Conservation (phyloP, 805 yeast species). For the Saturnispora bothae region DNA sequence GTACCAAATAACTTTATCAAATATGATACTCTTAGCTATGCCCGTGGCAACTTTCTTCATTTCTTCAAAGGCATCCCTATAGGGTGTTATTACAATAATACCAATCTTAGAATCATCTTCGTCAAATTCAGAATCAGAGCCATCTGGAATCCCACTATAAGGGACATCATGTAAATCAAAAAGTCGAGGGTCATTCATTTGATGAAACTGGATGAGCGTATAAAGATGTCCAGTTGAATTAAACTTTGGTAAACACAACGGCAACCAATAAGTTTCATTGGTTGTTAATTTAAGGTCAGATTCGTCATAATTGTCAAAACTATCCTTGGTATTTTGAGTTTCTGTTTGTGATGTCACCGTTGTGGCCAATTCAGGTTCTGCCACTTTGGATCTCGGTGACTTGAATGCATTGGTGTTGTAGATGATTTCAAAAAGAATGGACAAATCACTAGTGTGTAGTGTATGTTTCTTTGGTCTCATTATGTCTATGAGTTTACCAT, state of each 20-base stretch:
- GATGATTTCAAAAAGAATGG: constrained; percentile 61
- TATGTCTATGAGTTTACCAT: constrained; percentile 55
- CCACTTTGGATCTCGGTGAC: constrained; percentile 17
- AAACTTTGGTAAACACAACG: constrained; percentile 84
- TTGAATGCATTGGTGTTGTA: constrained; percentile 44
- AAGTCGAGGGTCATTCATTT: constrained; percentile 25
- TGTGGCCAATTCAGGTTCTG: constrained; percentile 2
- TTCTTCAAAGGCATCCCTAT: constrained; percentile 68
- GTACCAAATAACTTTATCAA: constrained; percentile 21
- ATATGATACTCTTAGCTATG: constrained; percentile 35
- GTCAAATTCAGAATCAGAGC: neutral
- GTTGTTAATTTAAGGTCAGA: constrained; percentile 19
- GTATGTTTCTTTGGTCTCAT: constrained; percentile 71
- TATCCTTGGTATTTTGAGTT: neutral
- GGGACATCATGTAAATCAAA: constrained; percentile 21
- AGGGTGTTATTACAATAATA: constrained; percentile 48
- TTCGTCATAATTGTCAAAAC: too few relatives aligned
- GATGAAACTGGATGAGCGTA: constrained; percentile 59
- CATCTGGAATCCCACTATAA: neutral
- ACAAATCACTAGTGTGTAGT: constrained; percentile 72
- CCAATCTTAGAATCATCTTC: constrained; percentile 27
- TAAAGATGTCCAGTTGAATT: constrained; percentile 82
- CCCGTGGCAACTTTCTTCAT: constrained; percentile 51
- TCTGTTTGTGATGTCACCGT: neutral
- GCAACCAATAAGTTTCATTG: constrained; percentile 81